Evolutionary conservation across 345 rosid species (phyloP).

Genomic region (Syzygium aromaticum): DNA sequence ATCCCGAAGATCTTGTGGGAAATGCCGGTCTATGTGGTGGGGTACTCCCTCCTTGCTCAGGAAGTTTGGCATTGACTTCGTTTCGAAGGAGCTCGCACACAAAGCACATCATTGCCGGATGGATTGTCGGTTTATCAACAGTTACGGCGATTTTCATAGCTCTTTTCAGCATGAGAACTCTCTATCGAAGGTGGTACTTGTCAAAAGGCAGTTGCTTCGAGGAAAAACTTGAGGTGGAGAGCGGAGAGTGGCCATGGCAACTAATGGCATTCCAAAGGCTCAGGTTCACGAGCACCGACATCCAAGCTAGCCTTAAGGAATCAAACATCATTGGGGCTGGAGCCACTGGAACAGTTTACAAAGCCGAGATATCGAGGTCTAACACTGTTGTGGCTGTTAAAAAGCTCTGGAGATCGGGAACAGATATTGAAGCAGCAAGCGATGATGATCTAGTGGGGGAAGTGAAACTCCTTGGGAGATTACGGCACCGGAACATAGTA

Average conservation of each 20-base stretch:
- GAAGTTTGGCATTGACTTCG: slow-evolving; percentile 17
- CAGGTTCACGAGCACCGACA: slow-evolving; percentile 65
- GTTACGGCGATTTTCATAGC: slow-evolving; percentile 43
- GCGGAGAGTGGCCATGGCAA: slow-evolving; percentile 90
- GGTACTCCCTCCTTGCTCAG: slow-evolving; percentile 68
- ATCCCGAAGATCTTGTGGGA: slow-evolving; percentile 62
- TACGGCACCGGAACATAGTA: slow-evolving; percentile 87
- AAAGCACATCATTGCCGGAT: slow-evolving; percentile 46
- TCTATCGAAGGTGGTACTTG: slow-evolving; percentile 47
- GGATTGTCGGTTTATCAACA: slow-evolving; percentile 59
- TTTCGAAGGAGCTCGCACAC: slow-evolving; percentile 27
- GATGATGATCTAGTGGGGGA: slow-evolving; percentile 69
- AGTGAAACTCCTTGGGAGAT: slow-evolving; percentile 73
- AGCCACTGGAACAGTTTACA: slow-evolving; percentile 84
- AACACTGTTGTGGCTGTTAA: slow-evolving; percentile 67
- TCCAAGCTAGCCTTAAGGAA: slow-evolving; percentile 65
- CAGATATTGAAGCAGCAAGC: slow-evolving; percentile 51
- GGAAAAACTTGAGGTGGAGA: slow-evolving; percentile 36
- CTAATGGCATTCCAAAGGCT: slow-evolving; percentile 86
- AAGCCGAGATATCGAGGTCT: slow-evolving; percentile 53
- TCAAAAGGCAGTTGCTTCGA: slow-evolving; percentile 39
- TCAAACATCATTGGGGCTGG: slow-evolving; percentile 87
- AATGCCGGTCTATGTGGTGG: slow-evolving; percentile 77
- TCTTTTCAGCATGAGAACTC: slow-evolving; percentile 22
- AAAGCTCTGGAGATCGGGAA: slow-evolving; percentile 71